These are phyloP conservation scores for Asterochloris sp. DNA, from an alignment of 139 green algal genomes.

Conservation along the genomic window DNA sequence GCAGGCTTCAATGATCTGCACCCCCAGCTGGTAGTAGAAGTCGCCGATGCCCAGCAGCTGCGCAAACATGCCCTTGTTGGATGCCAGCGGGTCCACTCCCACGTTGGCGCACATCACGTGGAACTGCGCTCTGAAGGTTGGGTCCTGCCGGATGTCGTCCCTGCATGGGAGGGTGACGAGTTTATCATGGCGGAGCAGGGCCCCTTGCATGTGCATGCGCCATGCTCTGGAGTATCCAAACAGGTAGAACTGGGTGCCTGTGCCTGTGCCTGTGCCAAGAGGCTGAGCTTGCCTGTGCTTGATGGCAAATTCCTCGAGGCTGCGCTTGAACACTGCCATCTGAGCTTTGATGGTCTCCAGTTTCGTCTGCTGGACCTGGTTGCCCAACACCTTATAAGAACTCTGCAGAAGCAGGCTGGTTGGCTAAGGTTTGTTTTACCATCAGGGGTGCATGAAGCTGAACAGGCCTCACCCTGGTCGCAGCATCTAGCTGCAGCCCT, in stretches of 20 bases:
- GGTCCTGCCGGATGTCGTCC: constrained; percentile 83
- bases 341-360: constrained; percentile 55
- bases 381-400: constrained; percentile 40
- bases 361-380: constrained; percentile 48
- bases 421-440: neutral
- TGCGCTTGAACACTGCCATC: constrained; percentile 63
- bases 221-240: neutral
- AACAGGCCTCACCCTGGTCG: constrained; percentile 36
- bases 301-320: constrained; percentile 88
- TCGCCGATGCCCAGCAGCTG: constrained; percentile 87
- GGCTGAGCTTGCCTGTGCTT: constrained; percentile 56
- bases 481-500: constrained; percentile 50
- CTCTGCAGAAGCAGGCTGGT: constrained; percentile 29
- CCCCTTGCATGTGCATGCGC: neutral
- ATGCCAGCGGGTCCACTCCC: constrained; percentile 94
- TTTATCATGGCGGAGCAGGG: too few species aligned
- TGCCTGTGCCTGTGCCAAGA: neutral
- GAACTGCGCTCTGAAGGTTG: constrained; percentile 89
- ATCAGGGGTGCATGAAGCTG: neutral
- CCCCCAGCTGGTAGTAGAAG: constrained; percentile 96
- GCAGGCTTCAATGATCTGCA: constrained; percentile 85
- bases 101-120: constrained; percentile 94
- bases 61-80: constrained; percentile 92
- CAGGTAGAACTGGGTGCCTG: neutral
- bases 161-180: constrained; percentile 9